Conservation (phyloP, 2,329 filamentous ascomycete species). For the Fusarium oligoseptatum region DNA sequence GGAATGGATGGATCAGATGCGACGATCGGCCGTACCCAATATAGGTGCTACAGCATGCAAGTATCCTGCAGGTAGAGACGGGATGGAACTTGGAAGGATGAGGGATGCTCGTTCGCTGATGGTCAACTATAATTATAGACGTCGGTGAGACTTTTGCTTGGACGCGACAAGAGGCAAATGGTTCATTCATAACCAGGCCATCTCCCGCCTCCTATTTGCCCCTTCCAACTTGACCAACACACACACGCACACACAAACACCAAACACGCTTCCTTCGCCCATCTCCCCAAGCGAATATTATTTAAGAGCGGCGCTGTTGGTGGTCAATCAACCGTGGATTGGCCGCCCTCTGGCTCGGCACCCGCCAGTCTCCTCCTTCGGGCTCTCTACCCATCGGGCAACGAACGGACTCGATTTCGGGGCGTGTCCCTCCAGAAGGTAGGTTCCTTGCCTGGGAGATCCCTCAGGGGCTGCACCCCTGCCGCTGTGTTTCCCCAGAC, state of each 20-base stretch:
- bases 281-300: constrained; percentile 7
- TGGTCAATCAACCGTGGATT: constrained; percentile 24
- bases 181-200: neutral
- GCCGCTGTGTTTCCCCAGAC: constrained; percentile 35
- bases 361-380: constrained; percentile 1
- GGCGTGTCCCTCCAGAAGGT: constrained; percentile 17
- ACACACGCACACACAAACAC: neutral
- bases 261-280: neutral
- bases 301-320: constrained; percentile 6
- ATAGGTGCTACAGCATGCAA: constrained; percentile 7
- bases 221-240: neutral
- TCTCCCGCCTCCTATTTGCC: neutral
- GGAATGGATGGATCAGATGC: neutral
- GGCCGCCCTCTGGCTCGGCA: constrained; percentile 6
- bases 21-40: constrained; percentile 4
- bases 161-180: neutral
- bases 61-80: constrained; percentile 5
- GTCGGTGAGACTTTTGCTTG: neutral
- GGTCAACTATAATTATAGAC: constrained; percentile 1
- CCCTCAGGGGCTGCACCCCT: constrained; percentile 31
- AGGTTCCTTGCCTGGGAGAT: constrained; percentile 9
- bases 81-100: constrained; percentile 4
- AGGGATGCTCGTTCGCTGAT: neutral
- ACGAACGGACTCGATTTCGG: constrained; percentile 10
- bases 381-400: constrained; percentile 1